These are phyloP conservation scores for Phaseolus coccineus DNA, from an alignment of 331 rosid genomes.

Conservation along the genomic window DNA sequence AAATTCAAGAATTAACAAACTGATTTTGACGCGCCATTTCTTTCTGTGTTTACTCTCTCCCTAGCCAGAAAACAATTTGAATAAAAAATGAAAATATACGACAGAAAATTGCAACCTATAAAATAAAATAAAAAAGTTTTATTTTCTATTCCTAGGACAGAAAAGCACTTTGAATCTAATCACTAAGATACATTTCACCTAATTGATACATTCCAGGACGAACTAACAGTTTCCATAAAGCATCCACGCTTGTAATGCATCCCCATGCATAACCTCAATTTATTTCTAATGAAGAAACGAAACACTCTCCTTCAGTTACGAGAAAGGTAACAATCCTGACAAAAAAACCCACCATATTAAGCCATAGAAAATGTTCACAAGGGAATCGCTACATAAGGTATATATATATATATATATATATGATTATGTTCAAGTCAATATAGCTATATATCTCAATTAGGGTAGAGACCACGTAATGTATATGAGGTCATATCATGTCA, in stretches of 20 bases:
- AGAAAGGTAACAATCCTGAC: slow-evolving; percentile 39
- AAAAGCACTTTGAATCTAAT: not conserved
- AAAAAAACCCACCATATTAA: slow-evolving; percentile 25
- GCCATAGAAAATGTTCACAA: slow-evolving; percentile 32
- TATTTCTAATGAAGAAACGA: slow-evolving; percentile 39
- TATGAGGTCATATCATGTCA: too few relatives aligned
- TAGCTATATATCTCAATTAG: too few relatives aligned
- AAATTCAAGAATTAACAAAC: slow-evolving; percentile 41
- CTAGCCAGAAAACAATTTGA: not conserved
- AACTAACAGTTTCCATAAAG: slow-evolving; percentile 38
- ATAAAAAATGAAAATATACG: not conserved
- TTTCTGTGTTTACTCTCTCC: not conserved
- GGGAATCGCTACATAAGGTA: not conserved
- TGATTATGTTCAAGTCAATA: slow-evolving; percentile 10
- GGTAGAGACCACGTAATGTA: too few relatives aligned
- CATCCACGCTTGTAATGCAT: slow-evolving; percentile 11
- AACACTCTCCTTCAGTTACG: slow-evolving; percentile 40
- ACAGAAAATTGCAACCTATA: slow-evolving; percentile 24
- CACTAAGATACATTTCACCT: slow-evolving; percentile 39
- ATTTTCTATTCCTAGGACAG: not conserved
- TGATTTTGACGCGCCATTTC: slow-evolving; percentile 27
- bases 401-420: not conserved
- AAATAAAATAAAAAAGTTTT: too few relatives aligned
- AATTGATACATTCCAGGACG: slow-evolving; percentile 51
- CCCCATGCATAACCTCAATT: slow-evolving; percentile 34